Evolutionary conservation across 805 yeast species (phyloP).

Genomic region (Yamadazyma takamatsuzukensis): DNA sequence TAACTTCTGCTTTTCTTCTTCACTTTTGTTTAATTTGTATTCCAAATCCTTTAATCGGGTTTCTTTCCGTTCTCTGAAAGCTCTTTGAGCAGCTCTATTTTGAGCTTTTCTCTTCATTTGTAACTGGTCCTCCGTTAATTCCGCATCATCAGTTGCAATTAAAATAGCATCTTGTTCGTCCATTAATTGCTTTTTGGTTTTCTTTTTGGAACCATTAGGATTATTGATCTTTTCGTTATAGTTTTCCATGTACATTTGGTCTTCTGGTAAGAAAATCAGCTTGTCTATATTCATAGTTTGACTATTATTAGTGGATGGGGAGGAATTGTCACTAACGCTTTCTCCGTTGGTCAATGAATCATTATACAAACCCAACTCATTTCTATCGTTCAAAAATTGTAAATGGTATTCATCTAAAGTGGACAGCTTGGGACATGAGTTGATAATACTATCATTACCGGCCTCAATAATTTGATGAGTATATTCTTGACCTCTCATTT

Average conservation of each 20-base stretch:
- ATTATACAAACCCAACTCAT: too few species aligned
- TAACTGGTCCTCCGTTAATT: slow-evolving; percentile 38
- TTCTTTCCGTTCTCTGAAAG: slow-evolving; percentile 80
- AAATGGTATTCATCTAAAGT: too few species aligned
- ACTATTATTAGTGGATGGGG: slow-evolving; percentile 12
- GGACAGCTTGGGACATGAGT: too few species aligned
- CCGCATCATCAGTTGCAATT: slow-evolving; percentile 34
- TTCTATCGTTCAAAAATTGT: too few species aligned
- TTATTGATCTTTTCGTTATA: too few species aligned
- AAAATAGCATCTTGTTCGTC: slow-evolving; percentile 36
- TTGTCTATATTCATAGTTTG: slow-evolving; percentile 1
- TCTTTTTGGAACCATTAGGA: slow-evolving; percentile 3
- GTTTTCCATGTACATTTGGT: background rate
- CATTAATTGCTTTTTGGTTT: slow-evolving; percentile 22
- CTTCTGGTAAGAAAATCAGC: slow-evolving; percentile 1
- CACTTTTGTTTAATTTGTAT: slow-evolving; percentile 53
- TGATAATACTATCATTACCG: too few species aligned
- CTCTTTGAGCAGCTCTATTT: slow-evolving; percentile 84
- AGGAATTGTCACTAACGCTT: slow-evolving; percentile 12
- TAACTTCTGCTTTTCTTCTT: slow-evolving; percentile 47
- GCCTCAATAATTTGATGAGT: too few species aligned
- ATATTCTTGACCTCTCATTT: too few species aligned
- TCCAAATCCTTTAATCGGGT: slow-evolving; percentile 66
- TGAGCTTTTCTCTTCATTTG: slow-evolving; percentile 66
- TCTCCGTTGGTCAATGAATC: too few species aligned